Evolutionary conservation across 1,139 yeast species (phyloP).

Genomic region (Starmera stellimalicola): DNA sequence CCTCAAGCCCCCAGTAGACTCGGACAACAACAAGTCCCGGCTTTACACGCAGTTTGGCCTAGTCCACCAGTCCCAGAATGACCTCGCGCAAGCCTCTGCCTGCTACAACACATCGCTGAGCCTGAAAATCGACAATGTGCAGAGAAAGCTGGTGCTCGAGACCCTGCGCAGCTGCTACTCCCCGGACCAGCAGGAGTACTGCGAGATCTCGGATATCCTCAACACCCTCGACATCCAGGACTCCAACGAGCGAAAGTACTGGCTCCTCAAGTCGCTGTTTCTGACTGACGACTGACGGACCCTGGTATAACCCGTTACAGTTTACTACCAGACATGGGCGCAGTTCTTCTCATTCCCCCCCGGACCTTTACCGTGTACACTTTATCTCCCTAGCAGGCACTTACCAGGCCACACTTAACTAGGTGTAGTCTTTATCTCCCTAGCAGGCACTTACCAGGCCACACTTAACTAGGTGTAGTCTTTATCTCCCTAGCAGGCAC

Average conservation of each 20-base stretch:
- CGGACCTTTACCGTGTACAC: too few relatives aligned
- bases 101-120: background rate
- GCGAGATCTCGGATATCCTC: background rate
- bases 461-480: too few relatives aligned
- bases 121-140: background rate
- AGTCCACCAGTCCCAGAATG: background rate
- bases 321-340: too few relatives aligned
- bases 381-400: too few relatives aligned
- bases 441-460: too few relatives aligned
- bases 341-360: too few relatives aligned
- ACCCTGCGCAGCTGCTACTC: background rate
- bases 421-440: too few relatives aligned
- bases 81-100: background rate
- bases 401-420: too few relatives aligned
- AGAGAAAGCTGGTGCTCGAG: background rate
- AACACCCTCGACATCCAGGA: background rate
- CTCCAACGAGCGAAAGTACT: background rate
- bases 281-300: constrained; percentile 1
- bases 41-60: background rate
- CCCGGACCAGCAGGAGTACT: background rate
- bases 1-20: background rate
- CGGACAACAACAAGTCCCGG: background rate
- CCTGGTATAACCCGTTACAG: too few relatives aligned
- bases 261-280: background rate
- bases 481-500: too few relatives aligned